phyloP scores from a whole-genome alignment of 2,329 filamentous ascomycete genomes.

The Diaporthe ampelina region DNA sequence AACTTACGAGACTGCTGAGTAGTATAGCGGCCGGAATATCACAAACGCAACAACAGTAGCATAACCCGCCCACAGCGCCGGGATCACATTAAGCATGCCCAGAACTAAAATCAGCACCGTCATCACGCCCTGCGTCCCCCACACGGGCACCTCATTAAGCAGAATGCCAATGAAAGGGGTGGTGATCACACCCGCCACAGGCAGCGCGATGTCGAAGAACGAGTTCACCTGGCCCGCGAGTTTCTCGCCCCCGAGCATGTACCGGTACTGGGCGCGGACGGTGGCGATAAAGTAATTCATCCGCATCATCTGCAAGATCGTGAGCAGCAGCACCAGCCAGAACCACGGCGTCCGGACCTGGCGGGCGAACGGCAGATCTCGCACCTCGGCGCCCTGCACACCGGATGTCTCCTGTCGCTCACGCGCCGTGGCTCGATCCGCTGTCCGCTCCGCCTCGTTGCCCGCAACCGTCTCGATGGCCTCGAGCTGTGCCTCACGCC shows the following conservation, averaged over 20 bases:
- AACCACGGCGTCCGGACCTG: conserved; percentile 81
- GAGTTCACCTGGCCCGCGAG: conserved; percentile 54
- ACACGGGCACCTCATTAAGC: conserved; percentile 76
- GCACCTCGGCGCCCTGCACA: conserved; percentile 78
- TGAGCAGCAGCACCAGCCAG: conserved; percentile 77
- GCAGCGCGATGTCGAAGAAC: conserved; percentile 66
- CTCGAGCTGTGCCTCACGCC: conserved; percentile 69
- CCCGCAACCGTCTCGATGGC: conserved; percentile 76
- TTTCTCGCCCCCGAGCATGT: conserved; percentile 67
- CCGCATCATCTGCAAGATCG: conserved; percentile 68
- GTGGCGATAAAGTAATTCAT: conserved; percentile 82
- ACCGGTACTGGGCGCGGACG: conserved; percentile 77
- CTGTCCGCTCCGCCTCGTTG: conserved; percentile 67
- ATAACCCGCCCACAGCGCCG: conserved; percentile 69
- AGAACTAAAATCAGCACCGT: conserved; percentile 72
- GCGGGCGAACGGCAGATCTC: conserved; percentile 72
- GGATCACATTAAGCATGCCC: conserved; percentile 73
- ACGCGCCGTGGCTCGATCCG: conserved; percentile 62
- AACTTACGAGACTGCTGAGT: conserved; percentile 77
- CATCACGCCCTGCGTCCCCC: conserved; percentile 70
- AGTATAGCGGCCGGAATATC: conserved; percentile 81
- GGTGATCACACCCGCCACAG: conserved; percentile 76
- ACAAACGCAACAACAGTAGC: conserved; percentile 78
- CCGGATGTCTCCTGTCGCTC: conserved; percentile 71
- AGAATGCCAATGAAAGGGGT: conserved; percentile 81